Percentiles rank a stretch among this genome's conserved stretches.
Conservation (phyloP, 176 grass and related monocot genomes). For the Areca catechu region DNA sequence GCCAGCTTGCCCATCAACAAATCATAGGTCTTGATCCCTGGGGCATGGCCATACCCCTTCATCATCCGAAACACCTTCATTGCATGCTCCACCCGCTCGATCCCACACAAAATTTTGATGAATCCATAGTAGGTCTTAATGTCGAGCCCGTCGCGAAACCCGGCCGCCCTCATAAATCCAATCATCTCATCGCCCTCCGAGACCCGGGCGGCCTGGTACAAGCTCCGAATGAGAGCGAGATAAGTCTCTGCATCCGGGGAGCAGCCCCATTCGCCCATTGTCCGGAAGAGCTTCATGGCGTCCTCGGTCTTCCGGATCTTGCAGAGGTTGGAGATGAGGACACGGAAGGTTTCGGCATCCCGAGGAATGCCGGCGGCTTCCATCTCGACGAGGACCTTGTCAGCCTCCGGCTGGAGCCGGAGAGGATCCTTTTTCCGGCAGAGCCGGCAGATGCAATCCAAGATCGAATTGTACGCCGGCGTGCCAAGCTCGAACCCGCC, state of each 20-base stretch:
- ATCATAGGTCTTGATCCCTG: slow-evolving; percentile 71
- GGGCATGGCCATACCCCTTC: slow-evolving; percentile 82
- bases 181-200: slow-evolving; percentile 93
- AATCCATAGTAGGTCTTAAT: slow-evolving; percentile 82
- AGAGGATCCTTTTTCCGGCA: slow-evolving; percentile 76
- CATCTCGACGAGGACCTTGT: slow-evolving; percentile 86
- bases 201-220: slow-evolving; percentile 77
- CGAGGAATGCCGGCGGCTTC: slow-evolving; percentile 67
- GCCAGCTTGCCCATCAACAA: slow-evolving; percentile 75
- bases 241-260: slow-evolving; percentile 81
- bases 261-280: slow-evolving; percentile 85
- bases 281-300: slow-evolving; percentile 61
- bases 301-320: slow-evolving; percentile 92
- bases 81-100: slow-evolving; percentile 92
- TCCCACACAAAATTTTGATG: slow-evolving; percentile 91
- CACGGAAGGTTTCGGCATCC: slow-evolving; percentile 58
- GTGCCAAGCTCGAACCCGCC: slow-evolving; percentile 70
- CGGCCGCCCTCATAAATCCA: slow-evolving; percentile 72
- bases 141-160: slow-evolving; percentile 74
- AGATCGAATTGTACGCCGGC: slow-evolving; percentile 72
- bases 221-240: slow-evolving; percentile 64
- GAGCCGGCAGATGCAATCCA: slow-evolving; percentile 79
- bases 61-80: slow-evolving; percentile 92
- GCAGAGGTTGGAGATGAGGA: slow-evolving; percentile 76
- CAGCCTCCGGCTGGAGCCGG: slow-evolving; percentile 50